Evolutionary conservation across 2,329 filamentous ascomycete species (phyloP), one percentile per base, ranked within the genome.

Genomic region (Alternaria alternata): DNA sequence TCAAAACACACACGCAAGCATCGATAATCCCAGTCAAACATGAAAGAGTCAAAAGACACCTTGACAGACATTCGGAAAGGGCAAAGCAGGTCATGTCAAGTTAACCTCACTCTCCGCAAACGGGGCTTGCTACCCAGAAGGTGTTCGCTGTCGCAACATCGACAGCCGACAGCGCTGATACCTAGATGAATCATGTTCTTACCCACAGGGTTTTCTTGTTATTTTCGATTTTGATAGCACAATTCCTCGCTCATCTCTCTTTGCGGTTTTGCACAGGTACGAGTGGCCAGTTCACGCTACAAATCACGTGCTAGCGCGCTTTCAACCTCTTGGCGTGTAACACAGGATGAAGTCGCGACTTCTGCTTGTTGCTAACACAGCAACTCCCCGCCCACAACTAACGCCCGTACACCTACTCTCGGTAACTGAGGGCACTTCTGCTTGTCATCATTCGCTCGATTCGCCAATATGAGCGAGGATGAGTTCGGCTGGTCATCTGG

Each of bases 401-500:
- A 6, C 5, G 7, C 1, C 36, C 14, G 20, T 34, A n/a, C 20
- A n/a, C 4, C 5, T 2, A 24, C 9, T 12, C 16, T 5, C 18
- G 6, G 30, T 8, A 4, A 1, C 1, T 11, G 18, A 30, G 16
- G 6, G 5, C 16, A 22, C 18, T 22, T 4, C 30, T 1, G 7
- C 2, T 12, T 0, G 3, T 22, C 3, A 20, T 22, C 4, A 8
- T 7, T 20, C 9, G 8, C 34, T 11, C 5, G 12, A 34, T 7
- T 22, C 41, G 28, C 30, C 12, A 41, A 7, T 1, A 68, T 66
- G 65, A 58, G 64, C 16, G 53, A 65, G 5, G 56, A 63, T 30
- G 62, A 63, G 20, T 64, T 63, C 52, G 59, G 51, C 8, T 49
- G 61, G 18, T 57, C 57, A 4, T 64, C 59, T 14, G 63, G 52